A percentile compares a stretch with the other conserved stretches of the same genome.
Conservation (phyloP, 768 basidiomycete species). For the Boletus tylopilopsis region DNA sequence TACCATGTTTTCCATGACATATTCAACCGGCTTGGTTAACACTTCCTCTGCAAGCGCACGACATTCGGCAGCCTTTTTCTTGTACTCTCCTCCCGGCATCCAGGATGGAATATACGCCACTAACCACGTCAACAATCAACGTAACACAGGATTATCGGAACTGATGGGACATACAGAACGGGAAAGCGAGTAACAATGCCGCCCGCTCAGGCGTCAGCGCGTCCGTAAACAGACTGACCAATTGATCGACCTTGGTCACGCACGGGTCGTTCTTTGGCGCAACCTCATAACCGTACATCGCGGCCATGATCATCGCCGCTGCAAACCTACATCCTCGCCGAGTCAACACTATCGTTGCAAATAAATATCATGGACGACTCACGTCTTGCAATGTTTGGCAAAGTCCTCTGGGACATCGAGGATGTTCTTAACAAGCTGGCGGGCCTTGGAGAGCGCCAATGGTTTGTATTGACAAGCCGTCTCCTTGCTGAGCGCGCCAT, state of each 20-base stretch:
- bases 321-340: conserved; percentile 17
- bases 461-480: conserved; percentile 9
- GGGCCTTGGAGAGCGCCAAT: conserved; percentile 15
- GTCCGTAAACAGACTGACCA: conserved; percentile 6
- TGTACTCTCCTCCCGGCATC: conserved; percentile 32
- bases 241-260: conserved; percentile 17
- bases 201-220: conserved; percentile 22
- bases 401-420: conserved; percentile 17
- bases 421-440: conserved; percentile 23
- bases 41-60: conserved; percentile 23
- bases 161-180: conserved; percentile 20
- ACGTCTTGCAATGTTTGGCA: conserved; percentile 18
- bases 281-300: conserved; percentile 26
- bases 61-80: conserved; percentile 14
- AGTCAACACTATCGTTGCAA: not conserved
- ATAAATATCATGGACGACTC: conserved; percentile 10
- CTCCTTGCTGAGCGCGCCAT: conserved; percentile 17
- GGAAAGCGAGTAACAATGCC: conserved; percentile 20
- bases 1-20: conserved; percentile 24
- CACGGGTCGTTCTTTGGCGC: conserved; percentile 24
- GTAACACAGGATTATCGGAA: not conserved
- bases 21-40: conserved; percentile 17
- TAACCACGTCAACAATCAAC: not conserved
- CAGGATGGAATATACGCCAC: conserved; percentile 31
- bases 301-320: conserved; percentile 21